These are phyloP conservation scores for Onygenales sp. DNA, from an alignment of 2,329 filamentous ascomycete genomes.

Conservation along the genomic window DNA sequence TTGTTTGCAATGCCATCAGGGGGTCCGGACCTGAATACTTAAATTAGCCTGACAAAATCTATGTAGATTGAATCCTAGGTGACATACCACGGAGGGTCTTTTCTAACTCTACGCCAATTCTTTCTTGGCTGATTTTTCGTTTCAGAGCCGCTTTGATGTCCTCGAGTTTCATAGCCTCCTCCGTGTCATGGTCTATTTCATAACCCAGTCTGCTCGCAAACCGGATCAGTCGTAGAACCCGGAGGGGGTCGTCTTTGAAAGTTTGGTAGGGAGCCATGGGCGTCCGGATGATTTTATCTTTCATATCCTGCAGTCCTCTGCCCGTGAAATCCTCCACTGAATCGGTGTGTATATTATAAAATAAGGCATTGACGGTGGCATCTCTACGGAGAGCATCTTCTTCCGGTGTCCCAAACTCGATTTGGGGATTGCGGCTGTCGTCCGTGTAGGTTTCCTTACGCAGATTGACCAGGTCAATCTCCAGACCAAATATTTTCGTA, in stretches of 20 bases:
- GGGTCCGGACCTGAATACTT: conserved; percentile 27
- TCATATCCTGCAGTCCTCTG: conserved; percentile 64
- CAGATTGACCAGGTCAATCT: conserved; percentile 90
- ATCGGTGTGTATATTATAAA: conserved; percentile 80
- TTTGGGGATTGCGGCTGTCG: conserved; percentile 80
- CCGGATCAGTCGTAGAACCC: conserved; percentile 75
- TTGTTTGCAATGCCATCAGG: conserved; percentile 26
- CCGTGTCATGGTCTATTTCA: conserved; percentile 59
- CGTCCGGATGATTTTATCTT: conserved; percentile 64
- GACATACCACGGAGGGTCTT: conserved; percentile 72
- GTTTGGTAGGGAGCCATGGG: conserved; percentile 83
- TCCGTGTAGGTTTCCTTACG: conserved; percentile 83
- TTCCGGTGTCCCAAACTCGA: conserved; percentile 86
- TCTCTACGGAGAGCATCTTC: conserved; percentile 86
- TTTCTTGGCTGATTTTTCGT: conserved; percentile 83
- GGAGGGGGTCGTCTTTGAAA: conserved; percentile 85
- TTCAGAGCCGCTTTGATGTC: conserved; percentile 71
- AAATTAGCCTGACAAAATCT: not conserved
- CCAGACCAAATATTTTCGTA: conserved; percentile 72
- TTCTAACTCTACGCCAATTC: conserved; percentile 76
- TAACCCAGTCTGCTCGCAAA: conserved; percentile 83
- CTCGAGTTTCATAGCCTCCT: conserved; percentile 64
- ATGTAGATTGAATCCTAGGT: not conserved
- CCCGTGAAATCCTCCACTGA: conserved; percentile 77
- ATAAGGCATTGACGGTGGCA: conserved; percentile 89